A percentile compares a stretch with the other conserved stretches of the same genome.
Conservation (phyloP, 2,329 filamentous ascomycete species). For the Alternaria arborescens region DNA sequence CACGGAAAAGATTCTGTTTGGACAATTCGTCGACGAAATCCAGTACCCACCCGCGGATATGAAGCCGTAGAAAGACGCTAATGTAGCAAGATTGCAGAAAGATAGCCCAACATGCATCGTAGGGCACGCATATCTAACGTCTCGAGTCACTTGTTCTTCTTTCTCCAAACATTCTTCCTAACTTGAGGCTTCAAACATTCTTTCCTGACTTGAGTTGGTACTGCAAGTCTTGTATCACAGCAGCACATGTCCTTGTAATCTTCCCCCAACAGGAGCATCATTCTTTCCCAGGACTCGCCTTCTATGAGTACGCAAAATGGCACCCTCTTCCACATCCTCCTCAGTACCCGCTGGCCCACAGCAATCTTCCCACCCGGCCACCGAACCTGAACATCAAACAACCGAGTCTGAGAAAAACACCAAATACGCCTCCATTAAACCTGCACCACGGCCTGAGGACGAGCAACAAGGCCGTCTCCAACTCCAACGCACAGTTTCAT, state of each 20-base stretch:
- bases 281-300: constrained; percentile 11
- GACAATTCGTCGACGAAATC: constrained; percentile 13
- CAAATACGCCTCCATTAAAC: constrained; percentile 42
- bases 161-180: neutral
- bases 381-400: constrained; percentile 32
- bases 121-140: constrained; percentile 17
- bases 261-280: neutral
- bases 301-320: constrained; percentile 44
- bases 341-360: constrained; percentile 28
- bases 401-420: constrained; percentile 36
- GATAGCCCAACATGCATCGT: constrained; percentile 23
- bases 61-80: constrained; percentile 18
- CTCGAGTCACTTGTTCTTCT: constrained; percentile 13
- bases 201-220: neutral
- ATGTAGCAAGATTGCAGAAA: constrained; percentile 5
- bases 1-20: constrained; percentile 41
- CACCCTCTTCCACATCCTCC: constrained; percentile 30
- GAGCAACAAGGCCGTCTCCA: constrained; percentile 25
- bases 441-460: constrained; percentile 13
- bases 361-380: neutral
- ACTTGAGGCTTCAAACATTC: neutral
- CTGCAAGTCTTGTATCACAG: neutral
- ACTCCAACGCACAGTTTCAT: constrained; percentile 45
- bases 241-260: neutral
- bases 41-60: constrained; percentile 23